Conservation (phyloP, 306 rosid species). For the barrel medic (Medicago truncatula) region MtrunA17r5.0-ANR NC_053042.1:55420501-55421000, state of each 20-base stretch:
- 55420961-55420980: slow-evolving; percentile 98
- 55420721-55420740: slow-evolving; percentile 87
- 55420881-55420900: slow-evolving; percentile 19
- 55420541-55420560: slow-evolving; percentile 7
- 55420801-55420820: slow-evolving; percentile 98
- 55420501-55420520: slow-evolving; percentile 20
- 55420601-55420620: slow-evolving; percentile 18
- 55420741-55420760: slow-evolving; percentile 99
- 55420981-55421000: slow-evolving; percentile 96
- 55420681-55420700: slow-evolving; percentile 82
- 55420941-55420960: slow-evolving; percentile 99
- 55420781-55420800: slow-evolving; percentile 97
- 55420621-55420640: slow-evolving; percentile 16
- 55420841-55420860: slow-evolving; percentile 62
- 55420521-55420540: slow-evolving; percentile 14
- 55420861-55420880: slow-evolving; percentile 5
- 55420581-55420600: slow-evolving; percentile 5
- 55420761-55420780: slow-evolving; percentile 96
- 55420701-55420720: slow-evolving; percentile 98
- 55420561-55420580: slow-evolving; percentile 22
- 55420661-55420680: slow-evolving; percentile 27
- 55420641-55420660: slow-evolving; percentile 15
- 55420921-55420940: slow-evolving; percentile 32
- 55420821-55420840: slow-evolving; percentile 98
- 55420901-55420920: slow-evolving; percentile 34